Evolutionary conservation across 192 early-diverging fungal genomes (phyloP), one percentile per base, ranked within the genome.

Genomic region (Linnemannia zychae): DNA sequence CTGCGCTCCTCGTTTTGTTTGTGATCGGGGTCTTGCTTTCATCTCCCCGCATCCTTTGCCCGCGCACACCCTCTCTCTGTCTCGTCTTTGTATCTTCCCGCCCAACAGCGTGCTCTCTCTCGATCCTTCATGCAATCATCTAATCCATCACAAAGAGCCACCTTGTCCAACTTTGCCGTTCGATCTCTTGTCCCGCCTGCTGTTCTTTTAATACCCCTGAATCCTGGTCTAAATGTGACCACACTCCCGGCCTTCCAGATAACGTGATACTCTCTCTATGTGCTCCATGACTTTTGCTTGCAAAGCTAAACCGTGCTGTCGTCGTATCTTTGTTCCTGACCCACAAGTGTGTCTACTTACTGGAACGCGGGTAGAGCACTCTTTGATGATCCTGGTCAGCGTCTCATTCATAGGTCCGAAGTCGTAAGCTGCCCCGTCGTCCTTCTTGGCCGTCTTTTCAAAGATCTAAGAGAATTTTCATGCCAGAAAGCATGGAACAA

Each of bases 381-480:
- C 83, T 68, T 79, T 67, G 57, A 85, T 79, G 52, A 85, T 75
- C n/a, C 36, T 69, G 24, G 73, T 71, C 83, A 85, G 24, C 15
- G 57, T 48, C 18, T 71, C 68, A 34, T 85, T 79, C 78, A 79
- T 85, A 4, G 73, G 77, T 36, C 73, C 78, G 71, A 79, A 85
- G 38, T 85, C 78, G 31, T 76, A 71, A n/a, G 77, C 69, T 7
- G 73, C 37, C 22, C 74, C 60, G 17, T 72, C 74, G 31, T 71
- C 72, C 33, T 12, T 46, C 40, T 79, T 70, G 7, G 70, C 15
- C 2, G 60, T 67, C 20, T 80, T 88, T 1, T 49, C 74, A 77
- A 88, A 88, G 34, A 88, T 88, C 87, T 88, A 44, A 40, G n/a
- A 70, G n/a, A n/a, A 5, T n/a, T n/a, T n/a, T n/a, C n/a, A n/a